phyloP scores from a whole-genome alignment of 139 green algal genomes.

The Chlorella sp. region DNA sequence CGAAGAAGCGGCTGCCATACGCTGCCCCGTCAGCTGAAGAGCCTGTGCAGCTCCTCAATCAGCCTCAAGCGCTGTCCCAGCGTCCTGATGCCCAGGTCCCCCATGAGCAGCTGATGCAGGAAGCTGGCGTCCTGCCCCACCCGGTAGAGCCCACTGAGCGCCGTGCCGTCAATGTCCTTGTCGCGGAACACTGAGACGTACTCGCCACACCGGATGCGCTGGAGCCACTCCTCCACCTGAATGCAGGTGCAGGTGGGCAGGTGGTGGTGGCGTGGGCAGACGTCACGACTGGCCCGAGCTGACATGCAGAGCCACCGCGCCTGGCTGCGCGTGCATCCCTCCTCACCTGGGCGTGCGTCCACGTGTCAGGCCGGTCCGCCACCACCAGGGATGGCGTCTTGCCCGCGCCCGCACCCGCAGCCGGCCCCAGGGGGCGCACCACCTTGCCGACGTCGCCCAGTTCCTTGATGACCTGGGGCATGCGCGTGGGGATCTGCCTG shows the following conservation, averaged over 20 bases:
- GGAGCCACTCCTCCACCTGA: conserved; percentile 34
- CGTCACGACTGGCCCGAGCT: too few relatives aligned
- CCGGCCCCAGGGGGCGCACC: too few relatives aligned
- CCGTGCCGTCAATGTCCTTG: conserved; percentile 35
- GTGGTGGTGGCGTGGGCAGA: too few relatives aligned
- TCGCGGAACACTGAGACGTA: conserved; percentile 24
- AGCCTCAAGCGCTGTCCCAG: not conserved
- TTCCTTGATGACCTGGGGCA: conserved; percentile 33
- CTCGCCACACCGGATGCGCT: conserved; percentile 19
- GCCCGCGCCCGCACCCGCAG: too few relatives aligned
- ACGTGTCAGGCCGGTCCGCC: conserved; percentile 2
- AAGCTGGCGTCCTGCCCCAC: not conserved
- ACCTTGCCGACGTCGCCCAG: conserved; percentile 24
- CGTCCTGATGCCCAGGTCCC: not conserved
- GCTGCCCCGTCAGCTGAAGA: not conserved
- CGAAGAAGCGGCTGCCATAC: too few relatives aligned
- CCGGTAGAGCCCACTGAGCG: conserved; percentile 21
- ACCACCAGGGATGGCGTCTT: too few relatives aligned
- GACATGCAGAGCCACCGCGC: too few relatives aligned
- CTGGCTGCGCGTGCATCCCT: too few relatives aligned
- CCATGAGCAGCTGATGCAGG: not conserved
- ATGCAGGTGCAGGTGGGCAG: too few relatives aligned
- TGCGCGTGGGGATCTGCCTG: conserved; percentile 17
- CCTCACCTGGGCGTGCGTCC: not conserved
- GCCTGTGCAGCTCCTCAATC: not conserved